A percentile compares a stretch with the other conserved stretches of the same genome.
Evolutionary conservation across 768 basidiomycete genomes (phyloP).

Genomic region (Ramaria rubella): DNA sequence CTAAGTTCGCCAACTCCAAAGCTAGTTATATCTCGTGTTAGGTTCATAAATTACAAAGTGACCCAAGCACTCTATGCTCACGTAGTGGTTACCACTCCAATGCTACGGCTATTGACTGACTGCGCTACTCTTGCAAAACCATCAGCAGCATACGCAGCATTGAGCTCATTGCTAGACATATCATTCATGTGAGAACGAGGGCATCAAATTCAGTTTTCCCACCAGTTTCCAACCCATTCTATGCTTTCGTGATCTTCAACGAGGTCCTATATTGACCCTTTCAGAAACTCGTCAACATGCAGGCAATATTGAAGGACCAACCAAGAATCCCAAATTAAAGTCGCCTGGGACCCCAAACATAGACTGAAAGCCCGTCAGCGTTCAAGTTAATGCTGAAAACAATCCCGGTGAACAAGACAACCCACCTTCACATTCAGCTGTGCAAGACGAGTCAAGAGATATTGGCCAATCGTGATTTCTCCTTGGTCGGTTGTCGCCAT

Average conservation of each 20-base stretch:
- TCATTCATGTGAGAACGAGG: not conserved
- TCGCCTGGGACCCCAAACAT: slow-evolving; percentile 88
- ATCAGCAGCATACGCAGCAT: slow-evolving; percentile 87
- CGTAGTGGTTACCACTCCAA: slow-evolving; percentile 78
- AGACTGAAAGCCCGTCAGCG: slow-evolving; percentile 40
- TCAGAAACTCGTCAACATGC: not conserved
- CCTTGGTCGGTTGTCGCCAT: not conserved
- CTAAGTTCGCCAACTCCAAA: slow-evolving; percentile 94
- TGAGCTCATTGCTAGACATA: slow-evolving; percentile 63
- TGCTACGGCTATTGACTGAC: slow-evolving; percentile 31
- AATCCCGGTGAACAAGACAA: not conserved
- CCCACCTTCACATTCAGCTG: slow-evolving; percentile 60
- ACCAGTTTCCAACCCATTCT: slow-evolving; percentile 87
- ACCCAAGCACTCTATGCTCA: too few species aligned
- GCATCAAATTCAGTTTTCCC: slow-evolving; percentile 12
- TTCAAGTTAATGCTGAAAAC: not conserved
- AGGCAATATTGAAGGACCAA: slow-evolving; percentile 23
- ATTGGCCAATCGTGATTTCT: slow-evolving; percentile 47
- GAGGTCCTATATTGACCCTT: slow-evolving; percentile 47
- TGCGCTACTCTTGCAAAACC: slow-evolving; percentile 89
- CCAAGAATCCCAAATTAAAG: slow-evolving; percentile 68
- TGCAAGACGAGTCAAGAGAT: slow-evolving; percentile 54
- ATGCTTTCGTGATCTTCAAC: slow-evolving; percentile 74
- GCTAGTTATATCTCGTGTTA: slow-evolving; percentile 32
- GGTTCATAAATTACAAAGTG: not conserved